phyloP scores from a whole-genome alignment of 23 red algal species.

The Gracilariopsis chorda region DNA sequence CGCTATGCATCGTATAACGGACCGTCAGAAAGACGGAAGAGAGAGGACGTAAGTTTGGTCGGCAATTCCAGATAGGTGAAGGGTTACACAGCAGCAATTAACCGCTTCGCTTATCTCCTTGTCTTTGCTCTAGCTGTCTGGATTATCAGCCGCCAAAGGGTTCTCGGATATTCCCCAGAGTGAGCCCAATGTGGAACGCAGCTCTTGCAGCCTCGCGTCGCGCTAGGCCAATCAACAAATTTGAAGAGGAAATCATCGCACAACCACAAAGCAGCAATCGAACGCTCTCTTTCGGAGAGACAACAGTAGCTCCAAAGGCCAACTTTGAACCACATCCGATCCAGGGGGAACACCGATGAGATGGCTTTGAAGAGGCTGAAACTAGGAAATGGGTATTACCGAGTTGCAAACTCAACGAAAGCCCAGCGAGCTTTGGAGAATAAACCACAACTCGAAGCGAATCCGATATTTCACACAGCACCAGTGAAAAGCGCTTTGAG shows the following conservation, averaged over 20 bases:
- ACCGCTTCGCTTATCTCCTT: neutral
- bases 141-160: conserved; percentile 30
- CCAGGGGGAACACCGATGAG: no score
- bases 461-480: no score
- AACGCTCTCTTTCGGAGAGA: neutral
- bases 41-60: conserved; percentile 24
- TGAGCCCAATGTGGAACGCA: conserved; percentile 49
- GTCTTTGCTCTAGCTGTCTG: neutral
- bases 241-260: neutral
- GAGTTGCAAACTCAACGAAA: no score
- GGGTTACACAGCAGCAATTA: neutral
- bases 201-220: conserved; percentile 15
- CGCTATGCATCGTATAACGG: conserved; percentile 31
- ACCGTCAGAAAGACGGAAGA: conserved; percentile 12
- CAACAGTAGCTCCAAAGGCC: no score
- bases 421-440: no score
- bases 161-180: conserved; percentile 48
- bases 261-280: neutral
- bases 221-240: conserved; percentile 35
- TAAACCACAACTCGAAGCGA: no score
- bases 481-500: no score
- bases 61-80: neutral
- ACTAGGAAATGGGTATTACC: no score
- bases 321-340: no score
- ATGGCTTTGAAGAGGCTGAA: no score